These are phyloP conservation scores for Tylopilus sp. DNA, from an alignment of 1,284 basidiomycete species.

Conservation along the genomic window DNA sequence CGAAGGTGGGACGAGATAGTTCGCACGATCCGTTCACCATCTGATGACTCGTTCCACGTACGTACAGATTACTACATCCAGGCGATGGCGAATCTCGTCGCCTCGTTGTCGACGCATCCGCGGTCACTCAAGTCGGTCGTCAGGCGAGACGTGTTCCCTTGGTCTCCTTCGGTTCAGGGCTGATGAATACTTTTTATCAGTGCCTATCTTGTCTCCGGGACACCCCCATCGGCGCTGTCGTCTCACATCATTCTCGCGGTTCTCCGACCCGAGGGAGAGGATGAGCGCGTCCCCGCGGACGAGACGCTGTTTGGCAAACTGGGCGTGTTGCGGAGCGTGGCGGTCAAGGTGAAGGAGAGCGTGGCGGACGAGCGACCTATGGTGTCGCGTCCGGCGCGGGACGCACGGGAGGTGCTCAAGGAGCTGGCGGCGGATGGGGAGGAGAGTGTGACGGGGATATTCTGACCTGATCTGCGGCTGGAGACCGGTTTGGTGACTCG, in stretches of 20 bases:
- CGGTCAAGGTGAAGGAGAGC: slow-evolving; percentile 72
- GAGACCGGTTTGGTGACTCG: too few relatives aligned
- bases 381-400: slow-evolving; percentile 81
- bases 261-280: slow-evolving; percentile 11
- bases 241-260: slow-evolving; percentile 60
- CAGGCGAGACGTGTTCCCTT: slow-evolving; percentile 44
- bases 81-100: slow-evolving; percentile 66
- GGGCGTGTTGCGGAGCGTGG: slow-evolving; percentile 58
- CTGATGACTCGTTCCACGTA: not conserved
- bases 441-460: slow-evolving; percentile 28
- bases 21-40: not conserved
- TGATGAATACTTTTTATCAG: slow-evolving; percentile 27
- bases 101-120: slow-evolving; percentile 63
- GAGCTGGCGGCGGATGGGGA: slow-evolving; percentile 29
- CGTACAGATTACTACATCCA: slow-evolving; percentile 66
- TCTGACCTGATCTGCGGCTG: slow-evolving; percentile 12
- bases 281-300: slow-evolving; percentile 6
- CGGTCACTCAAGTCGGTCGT: slow-evolving; percentile 68
- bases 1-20: slow-evolving; percentile 50
- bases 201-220: slow-evolving; percentile 57
- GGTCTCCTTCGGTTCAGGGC: not conserved
- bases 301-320: slow-evolving; percentile 66
- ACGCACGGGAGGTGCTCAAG: slow-evolving; percentile 76
- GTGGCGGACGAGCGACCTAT: slow-evolving; percentile 67
- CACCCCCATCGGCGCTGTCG: slow-evolving; percentile 58